phyloP scores from a whole-genome alignment of 768 basidiomycete genomes.

The Serendipita vermifera region DNA sequence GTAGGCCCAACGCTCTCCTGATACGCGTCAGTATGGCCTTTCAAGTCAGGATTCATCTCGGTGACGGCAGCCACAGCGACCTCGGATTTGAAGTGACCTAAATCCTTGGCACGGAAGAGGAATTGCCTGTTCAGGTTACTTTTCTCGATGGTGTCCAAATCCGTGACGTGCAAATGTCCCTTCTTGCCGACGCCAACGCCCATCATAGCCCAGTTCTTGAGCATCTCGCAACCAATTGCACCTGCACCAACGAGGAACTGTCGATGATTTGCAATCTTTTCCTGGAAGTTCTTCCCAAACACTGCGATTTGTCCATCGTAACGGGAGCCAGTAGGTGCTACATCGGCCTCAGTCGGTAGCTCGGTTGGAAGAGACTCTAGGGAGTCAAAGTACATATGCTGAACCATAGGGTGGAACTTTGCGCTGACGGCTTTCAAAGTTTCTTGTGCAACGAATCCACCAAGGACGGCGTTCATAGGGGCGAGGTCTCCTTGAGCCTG shows the following conservation, averaged over 20 bases:
- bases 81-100: constrained; percentile 95
- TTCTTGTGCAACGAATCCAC: constrained; percentile 97
- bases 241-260: constrained; percentile 99
- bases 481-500: constrained; percentile 86
- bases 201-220: constrained; percentile 99
- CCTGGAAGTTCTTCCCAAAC: constrained; percentile 86
- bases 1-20: constrained; percentile 89
- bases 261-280: constrained; percentile 75
- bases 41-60: constrained; percentile 90
- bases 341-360: constrained; percentile 70
- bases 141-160: constrained; percentile 98
- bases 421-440: constrained; percentile 93
- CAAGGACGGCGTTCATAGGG: constrained; percentile 84
- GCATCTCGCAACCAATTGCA: constrained; percentile 98
- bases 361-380: constrained; percentile 77
- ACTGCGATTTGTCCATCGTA: constrained; percentile 95
- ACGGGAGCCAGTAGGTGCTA: constrained; percentile 64
- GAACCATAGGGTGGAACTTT: constrained; percentile 94
- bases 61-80: constrained; percentile 81
- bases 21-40: constrained; percentile 71
- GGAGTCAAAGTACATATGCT: constrained; percentile 94
- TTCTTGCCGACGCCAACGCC: constrained; percentile 71
- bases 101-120: constrained; percentile 89
- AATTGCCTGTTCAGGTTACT: constrained; percentile 97
- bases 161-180: constrained; percentile 84